Percentiles rank a stretch among this genome's conserved stretches.
Evolutionary conservation across 352 stramenopile species (phyloP).

Genomic region (Pythium dissimile): DNA sequence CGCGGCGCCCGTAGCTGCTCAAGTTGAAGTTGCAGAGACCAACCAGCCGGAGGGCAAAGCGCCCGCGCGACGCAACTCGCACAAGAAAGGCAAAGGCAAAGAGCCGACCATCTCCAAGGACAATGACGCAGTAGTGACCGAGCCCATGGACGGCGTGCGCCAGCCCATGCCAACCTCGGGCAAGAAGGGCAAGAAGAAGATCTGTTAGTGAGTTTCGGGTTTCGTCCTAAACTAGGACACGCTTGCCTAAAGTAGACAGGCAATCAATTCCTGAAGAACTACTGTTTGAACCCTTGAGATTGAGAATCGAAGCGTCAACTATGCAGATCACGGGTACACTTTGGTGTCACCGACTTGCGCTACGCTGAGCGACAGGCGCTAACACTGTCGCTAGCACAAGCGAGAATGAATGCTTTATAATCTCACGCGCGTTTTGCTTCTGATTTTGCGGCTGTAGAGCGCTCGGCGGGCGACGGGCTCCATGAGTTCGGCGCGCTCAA

Average conservation of each 20-base stretch:
- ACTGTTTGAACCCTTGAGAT: no score
- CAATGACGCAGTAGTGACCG: not conserved
- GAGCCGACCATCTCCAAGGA: constrained; percentile 1
- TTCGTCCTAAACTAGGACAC: not conserved
- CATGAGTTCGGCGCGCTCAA: constrained; percentile 88
- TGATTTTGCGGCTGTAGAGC: constrained; percentile 13
- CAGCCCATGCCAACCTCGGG: constrained; percentile 3
- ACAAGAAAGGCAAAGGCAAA: constrained; percentile 17
- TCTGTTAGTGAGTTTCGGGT: constrained; percentile 3
- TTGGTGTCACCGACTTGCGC: no score
- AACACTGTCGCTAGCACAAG: no score
- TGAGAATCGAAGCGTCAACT: no score
- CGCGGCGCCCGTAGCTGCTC: not conserved
- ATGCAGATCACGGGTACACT: constrained; percentile 6
- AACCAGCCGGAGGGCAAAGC: not conserved
- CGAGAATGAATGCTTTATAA: no score
- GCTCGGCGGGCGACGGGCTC: constrained; percentile 47
- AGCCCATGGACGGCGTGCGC: constrained; percentile 6
- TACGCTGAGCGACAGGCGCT: no score
- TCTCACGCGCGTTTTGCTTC: no score
- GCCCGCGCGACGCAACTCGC: not conserved
- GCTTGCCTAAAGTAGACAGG: no score
- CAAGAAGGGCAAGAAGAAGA: constrained; percentile 23
- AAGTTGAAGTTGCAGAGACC: not conserved
- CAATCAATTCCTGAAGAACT: no score